phyloP scores from a whole-genome alignment of 345 rosid species.

The Durio zibethinus region DNA sequence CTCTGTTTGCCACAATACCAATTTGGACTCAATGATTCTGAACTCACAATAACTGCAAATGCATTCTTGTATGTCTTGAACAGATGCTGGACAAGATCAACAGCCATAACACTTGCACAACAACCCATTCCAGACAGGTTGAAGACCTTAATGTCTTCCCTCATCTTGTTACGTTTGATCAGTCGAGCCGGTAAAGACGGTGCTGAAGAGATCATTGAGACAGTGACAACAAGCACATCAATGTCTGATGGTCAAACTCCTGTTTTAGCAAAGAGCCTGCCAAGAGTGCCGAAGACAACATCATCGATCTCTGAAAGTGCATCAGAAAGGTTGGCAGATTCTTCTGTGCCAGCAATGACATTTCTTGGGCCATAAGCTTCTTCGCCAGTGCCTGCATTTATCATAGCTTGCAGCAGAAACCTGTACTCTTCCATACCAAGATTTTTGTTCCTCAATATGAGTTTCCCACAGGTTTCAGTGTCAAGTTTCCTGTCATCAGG shows the following conservation, averaged over 20 bases:
- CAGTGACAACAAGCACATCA: conserved; percentile 62
- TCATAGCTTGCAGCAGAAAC: conserved; percentile 55
- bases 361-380: conserved; percentile 52
- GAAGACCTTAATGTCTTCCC: conserved; percentile 50
- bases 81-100: conserved; percentile 49
- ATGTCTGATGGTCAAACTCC: conserved; percentile 46
- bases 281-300: conserved; percentile 43
- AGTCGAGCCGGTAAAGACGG: conserved; percentile 63
- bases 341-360: conserved; percentile 48
- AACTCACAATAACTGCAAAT: conserved; percentile 58
- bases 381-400: conserved; percentile 68
- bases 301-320: conserved; percentile 51
- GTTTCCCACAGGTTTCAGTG: conserved; percentile 36
- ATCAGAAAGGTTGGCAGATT: conserved; percentile 35
- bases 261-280: conserved; percentile 42
- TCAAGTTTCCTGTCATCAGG: conserved; percentile 46
- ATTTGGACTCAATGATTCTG: conserved; percentile 60
- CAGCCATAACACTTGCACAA: conserved; percentile 51
- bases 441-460: conserved; percentile 48
- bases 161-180: conserved; percentile 62
- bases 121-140: conserved; percentile 76
- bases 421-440: conserved; percentile 46
- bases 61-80: conserved; percentile 48
- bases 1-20: conserved; percentile 70
- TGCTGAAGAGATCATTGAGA: conserved; percentile 44